Conservation (phyloP, 2,329 filamentous ascomycete genomes). For the Ophioceras dolichostomum region DNA sequence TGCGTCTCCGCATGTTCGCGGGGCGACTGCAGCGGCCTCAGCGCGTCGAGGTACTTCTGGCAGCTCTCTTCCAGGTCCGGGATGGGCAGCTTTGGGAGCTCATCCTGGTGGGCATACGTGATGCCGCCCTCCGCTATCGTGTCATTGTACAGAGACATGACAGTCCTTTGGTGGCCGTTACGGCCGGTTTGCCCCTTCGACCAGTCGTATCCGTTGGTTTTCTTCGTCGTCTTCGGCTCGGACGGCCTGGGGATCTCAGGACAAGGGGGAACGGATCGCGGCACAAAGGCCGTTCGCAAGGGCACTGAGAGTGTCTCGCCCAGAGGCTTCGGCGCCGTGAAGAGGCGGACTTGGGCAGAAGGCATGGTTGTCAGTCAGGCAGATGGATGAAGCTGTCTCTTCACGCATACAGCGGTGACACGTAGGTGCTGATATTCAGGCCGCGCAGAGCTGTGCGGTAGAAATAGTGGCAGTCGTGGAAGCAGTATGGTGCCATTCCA, state of each 20-base stretch:
- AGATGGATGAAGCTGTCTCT: too few relatives aligned
- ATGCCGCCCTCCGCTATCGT: slow-evolving; percentile 51
- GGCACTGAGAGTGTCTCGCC: slow-evolving; percentile 49
- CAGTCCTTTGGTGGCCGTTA: slow-evolving; percentile 23
- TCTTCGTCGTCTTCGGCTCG: slow-evolving; percentile 14
- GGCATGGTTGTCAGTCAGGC: too few relatives aligned
- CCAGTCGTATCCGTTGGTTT: too few relatives aligned
- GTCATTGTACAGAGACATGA: slow-evolving; percentile 39
- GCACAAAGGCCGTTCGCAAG: slow-evolving; percentile 21
- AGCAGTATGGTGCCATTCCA: slow-evolving; percentile 70
- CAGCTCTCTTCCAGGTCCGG: slow-evolving; percentile 73
- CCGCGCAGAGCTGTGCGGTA: slow-evolving; percentile 82
- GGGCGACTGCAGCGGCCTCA: slow-evolving; percentile 68
- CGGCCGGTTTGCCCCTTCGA: too few relatives aligned
- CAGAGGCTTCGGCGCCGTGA: slow-evolving; percentile 57
- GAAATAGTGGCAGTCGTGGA: slow-evolving; percentile 87
- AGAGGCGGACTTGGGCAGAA: slow-evolving; percentile 58
- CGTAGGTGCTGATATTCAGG: slow-evolving; percentile 66
- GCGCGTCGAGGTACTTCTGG: slow-evolving; percentile 64
- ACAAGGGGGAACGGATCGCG: slow-evolving; percentile 23
- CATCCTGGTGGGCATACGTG: slow-evolving; percentile 83
- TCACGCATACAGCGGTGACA: slow-evolving; percentile 68
- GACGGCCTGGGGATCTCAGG: slow-evolving; percentile 21
- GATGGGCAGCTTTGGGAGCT: slow-evolving; percentile 82
- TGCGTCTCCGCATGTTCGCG: slow-evolving; percentile 77